Conservation (phyloP, 163 green algal species). For the Chlorella variabilis region DNA sequence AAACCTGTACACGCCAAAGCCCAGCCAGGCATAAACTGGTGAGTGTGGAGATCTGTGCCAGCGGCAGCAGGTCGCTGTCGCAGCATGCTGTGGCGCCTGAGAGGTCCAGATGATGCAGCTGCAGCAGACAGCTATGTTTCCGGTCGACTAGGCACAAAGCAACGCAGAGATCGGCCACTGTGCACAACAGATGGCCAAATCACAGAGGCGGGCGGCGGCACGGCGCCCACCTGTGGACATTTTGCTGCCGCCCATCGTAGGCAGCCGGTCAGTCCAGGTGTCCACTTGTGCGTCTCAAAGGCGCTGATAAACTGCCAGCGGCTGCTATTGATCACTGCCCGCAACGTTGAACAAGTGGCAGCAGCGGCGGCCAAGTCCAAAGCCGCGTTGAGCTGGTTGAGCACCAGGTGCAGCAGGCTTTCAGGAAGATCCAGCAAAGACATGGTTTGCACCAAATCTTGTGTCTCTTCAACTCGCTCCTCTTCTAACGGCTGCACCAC, state of each 20-base stretch:
- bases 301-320: neutral
- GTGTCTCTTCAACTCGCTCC: neutral
- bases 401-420: neutral
- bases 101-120: conserved; percentile 4
- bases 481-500: too few species aligned
- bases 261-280: neutral
- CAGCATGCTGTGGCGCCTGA: neutral
- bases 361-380: conserved; percentile 2
- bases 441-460: too few species aligned
- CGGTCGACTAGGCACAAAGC: too few species aligned
- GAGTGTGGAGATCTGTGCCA: neutral
- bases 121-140: neutral
- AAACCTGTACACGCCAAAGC: conserved; percentile 23
- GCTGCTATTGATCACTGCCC: neutral
- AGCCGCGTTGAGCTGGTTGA: neutral
- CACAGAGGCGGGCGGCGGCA: neutral
- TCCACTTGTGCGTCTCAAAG: neutral
- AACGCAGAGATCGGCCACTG: too few species aligned
- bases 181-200: neutral
- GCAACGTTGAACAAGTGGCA: conserved; percentile 7
- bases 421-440: conserved; percentile 18
- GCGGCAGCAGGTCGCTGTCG: conserved; percentile 19
- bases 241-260: neutral
- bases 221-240: neutral
- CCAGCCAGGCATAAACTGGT: conserved; percentile 10